Conservation (phyloP, 2,329 filamentous ascomycete genomes). For the Aureobasidium sp. region DNA sequence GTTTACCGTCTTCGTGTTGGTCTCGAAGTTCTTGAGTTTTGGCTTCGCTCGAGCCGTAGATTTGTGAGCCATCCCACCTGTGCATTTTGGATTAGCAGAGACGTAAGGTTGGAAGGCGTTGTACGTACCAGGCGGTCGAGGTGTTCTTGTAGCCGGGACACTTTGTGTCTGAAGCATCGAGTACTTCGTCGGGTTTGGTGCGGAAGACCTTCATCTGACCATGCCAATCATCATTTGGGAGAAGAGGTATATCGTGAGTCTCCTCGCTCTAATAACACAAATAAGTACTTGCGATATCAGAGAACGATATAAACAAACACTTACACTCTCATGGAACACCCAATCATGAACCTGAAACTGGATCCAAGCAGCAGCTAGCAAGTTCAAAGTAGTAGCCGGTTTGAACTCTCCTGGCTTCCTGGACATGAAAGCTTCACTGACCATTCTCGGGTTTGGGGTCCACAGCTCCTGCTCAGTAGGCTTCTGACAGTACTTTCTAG, state of each 20-base stretch:
- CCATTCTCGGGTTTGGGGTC: constrained; percentile 49
- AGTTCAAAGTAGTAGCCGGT: constrained; percentile 50
- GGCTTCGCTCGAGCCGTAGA: constrained; percentile 49
- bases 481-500: constrained; percentile 39
- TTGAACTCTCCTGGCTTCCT: constrained; percentile 44
- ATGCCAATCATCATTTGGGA: constrained; percentile 40
- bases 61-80: constrained; percentile 56
- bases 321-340: constrained; percentile 24
- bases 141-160: constrained; percentile 48
- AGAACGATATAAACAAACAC: background rate
- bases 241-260: constrained; percentile 36
- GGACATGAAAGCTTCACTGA: constrained; percentile 49
- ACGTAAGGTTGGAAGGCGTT: background rate
- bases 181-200: constrained; percentile 39
- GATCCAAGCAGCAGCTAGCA: constrained; percentile 56
- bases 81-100: constrained; percentile 19
- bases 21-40: constrained; percentile 41
- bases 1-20: constrained; percentile 22
- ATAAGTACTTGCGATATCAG: background rate
- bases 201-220: constrained; percentile 41
- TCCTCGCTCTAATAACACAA: background rate
- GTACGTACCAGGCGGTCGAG: constrained; percentile 10
- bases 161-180: constrained; percentile 41
- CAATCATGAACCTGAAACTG: constrained; percentile 55
- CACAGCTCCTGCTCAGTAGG: constrained; percentile 47